phyloP scores from a whole-genome alignment of 2,329 filamentous ascomycete species.

The Coniochaeta sp. region DNA sequence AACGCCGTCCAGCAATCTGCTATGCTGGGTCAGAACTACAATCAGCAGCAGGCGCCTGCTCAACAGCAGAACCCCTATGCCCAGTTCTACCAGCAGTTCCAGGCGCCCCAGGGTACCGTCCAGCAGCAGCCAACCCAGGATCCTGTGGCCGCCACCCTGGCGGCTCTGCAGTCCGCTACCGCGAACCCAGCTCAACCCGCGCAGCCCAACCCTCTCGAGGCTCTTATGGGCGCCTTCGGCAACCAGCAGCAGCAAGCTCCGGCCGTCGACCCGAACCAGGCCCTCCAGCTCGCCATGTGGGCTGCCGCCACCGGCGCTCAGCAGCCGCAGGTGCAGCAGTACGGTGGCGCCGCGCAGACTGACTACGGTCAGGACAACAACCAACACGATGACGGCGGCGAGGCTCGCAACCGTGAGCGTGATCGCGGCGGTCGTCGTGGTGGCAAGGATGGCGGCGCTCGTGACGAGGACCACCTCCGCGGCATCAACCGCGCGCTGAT shows the following conservation, averaged over 20 bases:
- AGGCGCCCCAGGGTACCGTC: background rate
- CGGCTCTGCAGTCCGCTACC: background rate
- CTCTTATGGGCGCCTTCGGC: background rate
- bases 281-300: background rate
- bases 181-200: background rate
- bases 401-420: background rate
- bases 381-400: background rate
- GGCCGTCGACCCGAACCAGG: background rate
- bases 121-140: background rate
- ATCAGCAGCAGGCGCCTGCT: background rate
- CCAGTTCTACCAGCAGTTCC: background rate
- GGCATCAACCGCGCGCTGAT: conserved; percentile 49
- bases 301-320: background rate
- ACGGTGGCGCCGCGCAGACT: background rate
- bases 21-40: background rate
- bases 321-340: background rate
- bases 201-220: background rate
- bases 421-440: background rate
- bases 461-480: conserved; percentile 27
- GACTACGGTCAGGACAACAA: background rate
- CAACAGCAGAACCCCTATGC: background rate
- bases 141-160: background rate
- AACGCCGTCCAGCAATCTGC: background rate
- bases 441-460: background rate
- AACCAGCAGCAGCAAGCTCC: background rate